phyloP scores from a whole-genome alignment of 441 rosid species.

The Oxalis stricta region DNA sequence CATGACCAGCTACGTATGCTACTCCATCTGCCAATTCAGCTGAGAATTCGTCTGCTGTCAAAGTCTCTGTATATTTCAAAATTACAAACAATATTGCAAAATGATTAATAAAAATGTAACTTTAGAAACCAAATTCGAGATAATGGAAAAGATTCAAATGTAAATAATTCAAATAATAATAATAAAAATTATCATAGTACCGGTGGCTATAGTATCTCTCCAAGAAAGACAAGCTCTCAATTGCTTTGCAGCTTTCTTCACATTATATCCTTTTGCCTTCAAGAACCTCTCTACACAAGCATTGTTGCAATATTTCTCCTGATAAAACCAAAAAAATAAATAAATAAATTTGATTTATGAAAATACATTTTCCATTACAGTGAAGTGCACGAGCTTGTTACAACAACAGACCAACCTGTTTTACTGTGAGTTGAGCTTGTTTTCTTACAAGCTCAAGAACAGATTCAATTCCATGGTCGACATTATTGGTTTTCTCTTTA shows the following conservation, averaged over 20 bases:
- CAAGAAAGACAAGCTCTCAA: slow-evolving; percentile 75
- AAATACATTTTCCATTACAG: slow-evolving; percentile 1
- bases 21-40: slow-evolving; percentile 69
- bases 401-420: slow-evolving; percentile 36
- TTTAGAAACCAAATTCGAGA: slow-evolving; percentile 7
- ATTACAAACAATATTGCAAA: neutral
- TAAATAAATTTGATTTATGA: neutral
- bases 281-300: slow-evolving; percentile 71
- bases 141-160: slow-evolving; percentile 16
- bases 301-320: slow-evolving; percentile 83
- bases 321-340: slow-evolving; percentile 3
- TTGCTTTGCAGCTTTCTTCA: slow-evolving; percentile 73
- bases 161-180: slow-evolving; percentile 10
- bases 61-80: slow-evolving; percentile 31
- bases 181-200: slow-evolving; percentile 29
- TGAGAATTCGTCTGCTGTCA: slow-evolving; percentile 90
- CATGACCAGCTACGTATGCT: slow-evolving; percentile 87
- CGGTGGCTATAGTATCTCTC: slow-evolving; percentile 64
- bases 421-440: slow-evolving; percentile 57
- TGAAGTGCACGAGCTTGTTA: neutral
- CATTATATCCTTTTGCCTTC: slow-evolving; percentile 58
- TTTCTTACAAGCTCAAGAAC: slow-evolving; percentile 49
- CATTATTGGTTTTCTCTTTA: slow-evolving; percentile 14
- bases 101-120: too few relatives aligned
- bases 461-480: slow-evolving; percentile 30